Evolutionary conservation across 2,329 filamentous ascomycete species (phyloP), one percentile per base, ranked within the genome.

Genomic region (Chaetomium sp.): DNA sequence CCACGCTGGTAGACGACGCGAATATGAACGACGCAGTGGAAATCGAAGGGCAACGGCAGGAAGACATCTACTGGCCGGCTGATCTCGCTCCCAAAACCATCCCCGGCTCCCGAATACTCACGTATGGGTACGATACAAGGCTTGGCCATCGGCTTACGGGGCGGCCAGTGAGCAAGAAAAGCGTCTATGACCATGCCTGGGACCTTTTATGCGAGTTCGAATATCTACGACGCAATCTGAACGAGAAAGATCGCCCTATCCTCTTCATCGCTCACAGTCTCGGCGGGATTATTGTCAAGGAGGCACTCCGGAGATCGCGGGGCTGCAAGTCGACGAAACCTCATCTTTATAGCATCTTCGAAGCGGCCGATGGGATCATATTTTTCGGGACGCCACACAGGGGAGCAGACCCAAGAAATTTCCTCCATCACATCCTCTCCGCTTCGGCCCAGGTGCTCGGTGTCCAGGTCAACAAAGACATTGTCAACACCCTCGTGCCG

Each of bases 331-430:
- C 19, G 23, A 33, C 47, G 16, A 64, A 66, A 2, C 21, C 56
- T 16, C 60, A 68, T 19, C 56, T 71, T 3, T 57, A 56, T 4
- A 13, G n/a, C 13, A 56, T 67, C 21, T 72, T 72, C 5, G 42
- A 68, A 4, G 68, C 70, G 0, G 75, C 74, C 0, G 60, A 49
- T 0, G 72, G 71, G 1, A 49, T 76, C 0, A 45, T 77, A 0
- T 78, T 78, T 29, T 72, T 78, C 3, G 75, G 75, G 0, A 76
- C 75, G 0, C 76, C 75, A 4, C 75, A 77, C 60, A 61, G 70
- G 5, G 68, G 75, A 25, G 55, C 72, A 9, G 65, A 74, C 62
- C 69, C 70, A 27, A 54, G 71, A 53, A 55, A 68, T 23, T 1
- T 69, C 51, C 2, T 76, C 0, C 66, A 76, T 0, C 69, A 65